Evolutionary conservation across 1,139 yeast genomes (phyloP).

Genomic region (Hyphopichia fennica): DNA sequence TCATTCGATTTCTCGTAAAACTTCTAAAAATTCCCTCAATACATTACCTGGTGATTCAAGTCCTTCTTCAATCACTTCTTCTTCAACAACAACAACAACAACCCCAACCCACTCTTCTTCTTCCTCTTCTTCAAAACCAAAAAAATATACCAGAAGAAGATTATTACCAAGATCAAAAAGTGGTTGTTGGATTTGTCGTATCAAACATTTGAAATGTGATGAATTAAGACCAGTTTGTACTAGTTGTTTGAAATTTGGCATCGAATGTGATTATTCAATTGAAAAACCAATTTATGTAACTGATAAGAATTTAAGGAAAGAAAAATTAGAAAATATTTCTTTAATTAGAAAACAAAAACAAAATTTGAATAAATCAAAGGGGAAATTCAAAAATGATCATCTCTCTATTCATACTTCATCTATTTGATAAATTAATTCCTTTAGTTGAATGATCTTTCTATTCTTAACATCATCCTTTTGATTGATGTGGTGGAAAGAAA

Average conservation of each 20-base stretch:
- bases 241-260: conserved; percentile 42
- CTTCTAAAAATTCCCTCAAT: conserved; percentile 2
- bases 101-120: conserved; percentile 2
- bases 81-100: conserved; percentile 3
- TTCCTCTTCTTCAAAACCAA: conserved; percentile 16
- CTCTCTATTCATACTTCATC: neutral
- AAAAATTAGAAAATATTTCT: conserved; percentile 36
- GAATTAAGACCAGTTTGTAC: conserved; percentile 41
- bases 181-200: conserved; percentile 54
- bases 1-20: conserved; percentile 10
- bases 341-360: conserved; percentile 31
- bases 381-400: neutral
- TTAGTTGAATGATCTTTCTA: too few relatives aligned
- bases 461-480: too few relatives aligned
- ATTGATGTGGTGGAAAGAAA: too few relatives aligned
- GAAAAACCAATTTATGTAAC: conserved; percentile 43
- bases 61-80: conserved; percentile 2
- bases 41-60: neutral
- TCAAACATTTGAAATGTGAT: conserved; percentile 51
- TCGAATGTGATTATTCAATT: conserved; percentile 44
- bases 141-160: conserved; percentile 43
- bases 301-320: conserved; percentile 35
- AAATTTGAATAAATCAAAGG: conserved; percentile 5
- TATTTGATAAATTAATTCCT: too few relatives aligned
- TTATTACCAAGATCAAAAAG: conserved; percentile 43